Evolutionary conservation across 306 rosid species (phyloP), one percentile per base, ranked within the genome.

Genomic region (Luffa aegyptiaca): DNA sequence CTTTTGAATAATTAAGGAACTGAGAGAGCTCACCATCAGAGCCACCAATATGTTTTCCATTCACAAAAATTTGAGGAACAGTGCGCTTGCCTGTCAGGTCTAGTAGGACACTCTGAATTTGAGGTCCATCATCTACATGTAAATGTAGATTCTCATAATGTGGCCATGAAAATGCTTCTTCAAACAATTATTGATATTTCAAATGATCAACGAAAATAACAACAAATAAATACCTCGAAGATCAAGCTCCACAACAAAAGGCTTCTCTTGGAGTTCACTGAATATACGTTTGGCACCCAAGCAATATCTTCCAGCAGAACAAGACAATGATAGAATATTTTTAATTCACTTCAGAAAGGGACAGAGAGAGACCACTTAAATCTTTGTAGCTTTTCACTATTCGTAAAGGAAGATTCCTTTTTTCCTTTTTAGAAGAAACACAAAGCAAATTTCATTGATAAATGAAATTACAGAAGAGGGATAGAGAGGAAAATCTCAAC

Each of bases 1-100:
- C 75, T 48, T 48, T 14, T 2, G 17, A 35, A 63, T 1, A 55
- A 82, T 53, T 10, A 46, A 71, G 36, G 77, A 81, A 74, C 16
- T 20, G 71, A 81, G 79, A 81, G 78, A 81, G 86, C 91, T 82
- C 82, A 92, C 97, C 97, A 84, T 92, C 97, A 66, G 89, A 91
- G 78, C 97, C 98, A 82, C 97, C 98, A 71, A 95, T 84, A 83
- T 91, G 98, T 83, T 91, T 95, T 81, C 97, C 97, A 80, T 88
- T 85, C 57, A 95, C 96, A 84, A 92, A 95, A 13, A 95, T 83
- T 84, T 92, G 98, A 1, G 98, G 98, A 20, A 94, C 98, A 18
- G 97, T 92, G 68, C 82, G 79, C 82, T 91, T 83, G 63, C 98
- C 98, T 0, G 85, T 86, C 70, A 92, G 78, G 81, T 95, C 97